phyloP scores from a whole-genome alignment of 495 filamentous ascomycete species.

The Aspergillus bridgeri region DNA sequence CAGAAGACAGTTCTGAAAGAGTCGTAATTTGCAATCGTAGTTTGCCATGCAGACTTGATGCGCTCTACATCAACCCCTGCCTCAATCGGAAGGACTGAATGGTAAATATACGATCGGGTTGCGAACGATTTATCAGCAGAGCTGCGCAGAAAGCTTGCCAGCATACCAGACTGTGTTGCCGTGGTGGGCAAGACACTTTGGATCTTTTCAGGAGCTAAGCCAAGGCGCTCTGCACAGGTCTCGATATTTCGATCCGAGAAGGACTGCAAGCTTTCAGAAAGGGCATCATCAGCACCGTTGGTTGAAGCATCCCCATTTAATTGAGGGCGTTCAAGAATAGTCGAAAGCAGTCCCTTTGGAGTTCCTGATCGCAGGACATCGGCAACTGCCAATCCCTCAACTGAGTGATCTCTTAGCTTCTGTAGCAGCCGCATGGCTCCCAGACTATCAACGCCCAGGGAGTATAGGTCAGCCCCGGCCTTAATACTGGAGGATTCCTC shows the following conservation, averaged over 20 bases:
- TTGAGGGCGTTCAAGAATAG: conserved; percentile 1
- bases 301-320: neutral
- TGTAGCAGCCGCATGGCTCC: conserved; percentile 60
- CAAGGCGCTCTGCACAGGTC: conserved; percentile 42
- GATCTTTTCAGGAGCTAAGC: conserved; percentile 43
- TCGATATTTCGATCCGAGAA: conserved; percentile 14
- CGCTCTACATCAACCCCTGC: conserved; percentile 30
- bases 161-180: conserved; percentile 70
- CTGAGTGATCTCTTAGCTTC: conserved; percentile 18
- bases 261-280: neutral
- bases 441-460: conserved; percentile 75
- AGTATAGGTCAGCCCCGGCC: conserved; percentile 59
- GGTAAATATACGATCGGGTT: conserved; percentile 59
- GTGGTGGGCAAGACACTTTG: conserved; percentile 69
- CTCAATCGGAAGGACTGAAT: conserved; percentile 54
- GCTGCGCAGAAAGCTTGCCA: conserved; percentile 55
- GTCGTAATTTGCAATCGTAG: conserved; percentile 39
- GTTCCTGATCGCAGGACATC: conserved; percentile 23
- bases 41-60: conserved; percentile 50
- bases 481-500: conserved; percentile 41
- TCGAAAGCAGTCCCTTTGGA: conserved; percentile 32
- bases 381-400: conserved; percentile 27
- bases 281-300: neutral
- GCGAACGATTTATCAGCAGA: conserved; percentile 24
- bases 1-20: conserved; percentile 65